These are phyloP conservation scores for Dipodascus albidus DNA, from an alignment of 805 yeast species.

Conservation along the genomic window DNA sequence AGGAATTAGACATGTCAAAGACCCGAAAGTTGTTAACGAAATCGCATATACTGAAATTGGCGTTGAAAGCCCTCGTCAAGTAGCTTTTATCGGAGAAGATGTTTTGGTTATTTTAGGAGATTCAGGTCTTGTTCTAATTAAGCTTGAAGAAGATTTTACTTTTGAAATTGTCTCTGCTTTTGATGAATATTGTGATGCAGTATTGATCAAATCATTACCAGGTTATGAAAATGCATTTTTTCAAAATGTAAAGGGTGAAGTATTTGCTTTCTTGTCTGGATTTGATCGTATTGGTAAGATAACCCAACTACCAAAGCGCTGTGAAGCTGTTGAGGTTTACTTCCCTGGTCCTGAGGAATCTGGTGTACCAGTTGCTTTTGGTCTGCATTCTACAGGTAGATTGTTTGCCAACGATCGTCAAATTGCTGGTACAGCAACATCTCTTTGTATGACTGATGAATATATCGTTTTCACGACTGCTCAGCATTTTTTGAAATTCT, in stretches of 20 bases:
- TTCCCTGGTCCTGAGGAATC: constrained; percentile 1
- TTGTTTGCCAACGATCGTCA: constrained; percentile 50
- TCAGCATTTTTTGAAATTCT: constrained; percentile 69
- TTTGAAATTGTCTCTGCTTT: constrained; percentile 14
- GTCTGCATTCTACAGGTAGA: constrained; percentile 66
- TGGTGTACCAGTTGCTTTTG: constrained; percentile 37
- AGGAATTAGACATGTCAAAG: neutral
- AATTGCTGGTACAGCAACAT: constrained; percentile 68
- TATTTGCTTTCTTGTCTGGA: constrained; percentile 26
- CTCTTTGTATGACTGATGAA: constrained; percentile 59
- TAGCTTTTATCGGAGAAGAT: constrained; percentile 42
- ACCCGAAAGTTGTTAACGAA: neutral
- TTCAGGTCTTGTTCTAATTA: constrained; percentile 9
- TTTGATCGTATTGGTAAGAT: constrained; percentile 23
- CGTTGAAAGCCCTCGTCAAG: constrained; percentile 35
- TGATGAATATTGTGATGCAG: constrained; percentile 39
- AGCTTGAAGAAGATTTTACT: neutral
- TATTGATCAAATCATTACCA: constrained; percentile 43
- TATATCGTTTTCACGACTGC: constrained; percentile 80
- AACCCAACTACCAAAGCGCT: constrained; percentile 55
- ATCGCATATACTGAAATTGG: neutral
- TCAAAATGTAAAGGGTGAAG: constrained; percentile 54
- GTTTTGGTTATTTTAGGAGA: constrained; percentile 42
- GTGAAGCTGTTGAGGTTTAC: constrained; percentile 32
- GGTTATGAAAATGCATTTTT: constrained; percentile 35